A percentile compares a stretch with the other conserved stretches of the same genome.
These are phyloP conservation scores for Marsdenia floribunda DNA, from an alignment of 257 asterid species.

Conservation along the genomic window DNA sequence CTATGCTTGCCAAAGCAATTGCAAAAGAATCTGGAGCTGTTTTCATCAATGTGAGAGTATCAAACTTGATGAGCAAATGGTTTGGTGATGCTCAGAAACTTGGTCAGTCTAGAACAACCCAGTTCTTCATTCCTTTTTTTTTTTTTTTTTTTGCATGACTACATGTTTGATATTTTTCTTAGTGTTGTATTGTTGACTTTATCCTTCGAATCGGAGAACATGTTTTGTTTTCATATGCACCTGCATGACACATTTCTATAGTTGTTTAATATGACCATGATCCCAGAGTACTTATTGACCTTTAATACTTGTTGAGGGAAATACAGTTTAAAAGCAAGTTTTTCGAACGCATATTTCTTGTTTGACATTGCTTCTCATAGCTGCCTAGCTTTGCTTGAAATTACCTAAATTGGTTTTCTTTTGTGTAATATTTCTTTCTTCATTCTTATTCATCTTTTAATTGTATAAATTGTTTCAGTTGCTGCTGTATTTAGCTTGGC, in stretches of 20 bases:
- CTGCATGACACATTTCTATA: not conserved
- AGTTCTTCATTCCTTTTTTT: not conserved
- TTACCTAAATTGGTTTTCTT: not conserved
- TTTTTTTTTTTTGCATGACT: not conserved
- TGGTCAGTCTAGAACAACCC: conserved; percentile 37
- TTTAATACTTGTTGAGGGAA: not conserved
- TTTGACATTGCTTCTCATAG: not conserved
- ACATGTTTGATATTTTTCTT: not conserved
- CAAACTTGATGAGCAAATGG: conserved; percentile 97
- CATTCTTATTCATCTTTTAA: conserved; percentile 1
- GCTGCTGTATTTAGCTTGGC: conserved; percentile 96
- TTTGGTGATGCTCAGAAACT: conserved; percentile 97
- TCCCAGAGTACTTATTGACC: not conserved
- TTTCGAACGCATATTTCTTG: no score
- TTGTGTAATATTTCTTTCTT: not conserved
- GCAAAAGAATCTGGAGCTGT: conserved; percentile 95
- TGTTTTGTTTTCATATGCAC: not conserved
- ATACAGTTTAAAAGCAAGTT: not conserved
- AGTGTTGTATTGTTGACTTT: not conserved
- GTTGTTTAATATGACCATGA: not conserved
- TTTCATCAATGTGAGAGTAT: conserved; percentile 74
- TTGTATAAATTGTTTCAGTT: conserved; percentile 41
- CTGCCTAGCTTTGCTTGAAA: not conserved
- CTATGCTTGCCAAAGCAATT: conserved; percentile 99
- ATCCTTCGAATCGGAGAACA: not conserved